Percentiles rank a stretch among this genome's conserved stretches.
Conservation (phyloP, 1,284 basidiomycete species). For the Fomitopsis palustris region DNA sequence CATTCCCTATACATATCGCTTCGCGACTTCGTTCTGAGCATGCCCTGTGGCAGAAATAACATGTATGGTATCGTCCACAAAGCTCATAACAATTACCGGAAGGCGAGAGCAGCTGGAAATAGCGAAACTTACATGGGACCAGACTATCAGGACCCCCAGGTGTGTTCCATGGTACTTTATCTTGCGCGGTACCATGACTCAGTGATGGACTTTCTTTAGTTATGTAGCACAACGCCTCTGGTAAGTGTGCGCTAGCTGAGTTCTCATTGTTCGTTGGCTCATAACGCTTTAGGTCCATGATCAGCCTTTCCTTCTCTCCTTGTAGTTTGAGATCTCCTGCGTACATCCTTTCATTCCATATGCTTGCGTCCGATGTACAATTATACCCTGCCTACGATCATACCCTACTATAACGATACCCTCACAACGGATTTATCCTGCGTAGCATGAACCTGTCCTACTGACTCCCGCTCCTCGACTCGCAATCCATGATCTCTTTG, state of each 20-base stretch:
- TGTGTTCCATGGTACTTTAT: background rate
- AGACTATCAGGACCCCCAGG: background rate
- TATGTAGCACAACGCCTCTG: background rate
- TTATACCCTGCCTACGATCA: too few species aligned
- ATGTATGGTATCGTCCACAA: background rate
- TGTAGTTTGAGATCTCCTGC: too few species aligned
- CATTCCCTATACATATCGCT: background rate
- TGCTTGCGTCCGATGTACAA: too few species aligned
- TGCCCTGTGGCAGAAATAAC: background rate
- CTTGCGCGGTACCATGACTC: background rate
- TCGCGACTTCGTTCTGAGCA: background rate
- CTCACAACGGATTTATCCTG: too few species aligned
- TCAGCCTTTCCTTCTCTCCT: background rate
- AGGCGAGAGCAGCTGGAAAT: background rate
- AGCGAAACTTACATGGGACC: background rate
- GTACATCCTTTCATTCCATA: too few species aligned
- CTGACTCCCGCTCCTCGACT: background rate
- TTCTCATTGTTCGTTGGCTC: background rate
- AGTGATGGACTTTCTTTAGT: background rate
- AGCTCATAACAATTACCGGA: background rate
- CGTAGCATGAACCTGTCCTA: too few species aligned
- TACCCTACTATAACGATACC: too few species aligned
- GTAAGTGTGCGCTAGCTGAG: background rate
- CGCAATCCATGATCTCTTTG: constrained; percentile 24
- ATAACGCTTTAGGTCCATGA: background rate